These are phyloP conservation scores for Huiozyma sinensis DNA, from an alignment of 805 yeast species.

Conservation along the genomic window DNA sequence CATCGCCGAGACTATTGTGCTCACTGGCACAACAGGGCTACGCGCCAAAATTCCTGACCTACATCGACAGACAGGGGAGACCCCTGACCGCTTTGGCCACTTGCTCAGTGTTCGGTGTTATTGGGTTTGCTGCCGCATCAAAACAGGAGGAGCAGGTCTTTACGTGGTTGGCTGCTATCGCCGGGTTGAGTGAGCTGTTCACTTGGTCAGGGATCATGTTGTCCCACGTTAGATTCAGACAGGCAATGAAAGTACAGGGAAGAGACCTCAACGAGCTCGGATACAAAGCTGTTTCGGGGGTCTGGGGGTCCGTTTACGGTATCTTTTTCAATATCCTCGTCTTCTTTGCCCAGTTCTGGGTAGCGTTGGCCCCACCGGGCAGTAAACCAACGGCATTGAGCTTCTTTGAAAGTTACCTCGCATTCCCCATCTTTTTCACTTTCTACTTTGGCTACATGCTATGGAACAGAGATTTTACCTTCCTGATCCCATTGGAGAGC, in stretches of 20 bases:
- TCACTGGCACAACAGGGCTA: conserved; percentile 65
- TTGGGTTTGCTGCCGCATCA: conserved; percentile 52
- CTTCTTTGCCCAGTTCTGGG: conserved; percentile 51
- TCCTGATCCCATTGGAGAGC: conserved; percentile 28
- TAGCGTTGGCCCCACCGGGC: conserved; percentile 47
- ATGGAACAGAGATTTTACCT: conserved; percentile 29
- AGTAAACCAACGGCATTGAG: conserved; percentile 29
- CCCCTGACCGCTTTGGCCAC: conserved; percentile 45
- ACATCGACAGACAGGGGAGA: conserved; percentile 48
- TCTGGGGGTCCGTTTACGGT: conserved; percentile 41
- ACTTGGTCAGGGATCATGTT: conserved; percentile 50
- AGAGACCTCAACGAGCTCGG: conserved; percentile 38
- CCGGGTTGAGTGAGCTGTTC: conserved; percentile 49
- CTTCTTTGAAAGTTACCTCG: conserved; percentile 47
- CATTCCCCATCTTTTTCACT: conserved; percentile 34
- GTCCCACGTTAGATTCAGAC: conserved; percentile 45
- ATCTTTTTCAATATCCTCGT: conserved; percentile 40
- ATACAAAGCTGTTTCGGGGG: conserved; percentile 38
- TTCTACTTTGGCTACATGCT: conserved; percentile 43
- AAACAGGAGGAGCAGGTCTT: conserved; percentile 43
- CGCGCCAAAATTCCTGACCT: conserved; percentile 46
- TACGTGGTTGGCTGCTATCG: conserved; percentile 50
- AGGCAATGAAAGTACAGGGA: conserved; percentile 44
- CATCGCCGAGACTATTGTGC: conserved; percentile 60
- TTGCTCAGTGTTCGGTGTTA: conserved; percentile 44